phyloP scores from a whole-genome alignment of 164 flowering plant species.

The Platanus orientalis region DNA sequence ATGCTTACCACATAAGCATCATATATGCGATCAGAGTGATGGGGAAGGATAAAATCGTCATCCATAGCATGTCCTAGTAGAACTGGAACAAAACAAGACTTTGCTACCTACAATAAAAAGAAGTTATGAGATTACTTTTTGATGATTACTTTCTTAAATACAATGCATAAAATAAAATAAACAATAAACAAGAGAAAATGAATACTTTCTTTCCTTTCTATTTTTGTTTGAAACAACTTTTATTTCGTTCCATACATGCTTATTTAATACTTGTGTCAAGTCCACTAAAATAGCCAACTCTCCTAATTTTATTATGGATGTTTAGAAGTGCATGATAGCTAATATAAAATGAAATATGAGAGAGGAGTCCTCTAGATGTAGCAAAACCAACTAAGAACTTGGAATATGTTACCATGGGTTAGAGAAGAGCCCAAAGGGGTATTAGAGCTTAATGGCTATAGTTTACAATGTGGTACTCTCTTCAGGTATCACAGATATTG shows the following conservation, averaged over 20 bases:
- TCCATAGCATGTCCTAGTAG: constrained; percentile 88
- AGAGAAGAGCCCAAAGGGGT: too few relatives aligned
- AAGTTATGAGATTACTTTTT: neutral
- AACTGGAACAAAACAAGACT: constrained; percentile 83
- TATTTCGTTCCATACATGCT: neutral
- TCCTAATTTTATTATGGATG: too few relatives aligned
- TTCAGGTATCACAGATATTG: too few relatives aligned
- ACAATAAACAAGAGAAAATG: neutral
- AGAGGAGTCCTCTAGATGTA: too few relatives aligned
- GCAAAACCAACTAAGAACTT: too few relatives aligned
- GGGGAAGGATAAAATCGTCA: constrained; percentile 90
- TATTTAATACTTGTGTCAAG: too few relatives aligned
- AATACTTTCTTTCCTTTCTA: neutral
- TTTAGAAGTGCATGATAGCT: too few relatives aligned
- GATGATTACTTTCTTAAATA: neutral
- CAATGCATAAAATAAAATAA: neutral
- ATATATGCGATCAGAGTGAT: constrained; percentile 82
- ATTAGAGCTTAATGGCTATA: too few relatives aligned
- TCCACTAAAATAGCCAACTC: too few relatives aligned
- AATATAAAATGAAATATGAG: too few relatives aligned
- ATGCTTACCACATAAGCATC: constrained; percentile 68
- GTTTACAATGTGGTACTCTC: too few relatives aligned
- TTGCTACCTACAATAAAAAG: constrained; percentile 50
- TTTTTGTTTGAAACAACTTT: neutral
- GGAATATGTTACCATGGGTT: too few relatives aligned